These are phyloP conservation scores for Triticum dicoccoides DNA, from an alignment of 176 grass and related monocot genomes.

Conservation along the genomic window DNA sequence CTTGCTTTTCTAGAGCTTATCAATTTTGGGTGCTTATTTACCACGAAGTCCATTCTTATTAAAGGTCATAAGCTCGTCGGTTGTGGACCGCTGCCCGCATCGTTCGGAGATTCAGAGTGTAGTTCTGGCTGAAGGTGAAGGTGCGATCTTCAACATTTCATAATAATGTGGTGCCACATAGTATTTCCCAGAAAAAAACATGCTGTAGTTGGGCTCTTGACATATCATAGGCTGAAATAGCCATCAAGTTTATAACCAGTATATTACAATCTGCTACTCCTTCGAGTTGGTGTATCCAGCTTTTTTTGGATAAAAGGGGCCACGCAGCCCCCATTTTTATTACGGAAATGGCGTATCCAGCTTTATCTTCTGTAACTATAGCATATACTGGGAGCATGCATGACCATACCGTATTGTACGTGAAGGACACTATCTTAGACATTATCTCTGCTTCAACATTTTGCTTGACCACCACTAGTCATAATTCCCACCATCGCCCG, in stretches of 20 bases:
- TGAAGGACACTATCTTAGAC: not conserved
- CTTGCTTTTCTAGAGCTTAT: not conserved
- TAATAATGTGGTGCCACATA: not conserved
- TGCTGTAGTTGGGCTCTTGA: not conserved
- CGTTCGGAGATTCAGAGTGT: constrained; percentile 87
- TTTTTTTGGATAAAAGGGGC: not conserved
- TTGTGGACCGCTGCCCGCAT: constrained; percentile 77
- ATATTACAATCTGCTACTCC: not conserved
- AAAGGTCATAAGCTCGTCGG: constrained; percentile 80
- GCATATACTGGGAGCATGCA: not conserved
- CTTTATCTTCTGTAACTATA: constrained; percentile 2
- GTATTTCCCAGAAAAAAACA: not conserved
- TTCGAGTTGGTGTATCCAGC: not conserved
- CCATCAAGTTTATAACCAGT: not conserved
- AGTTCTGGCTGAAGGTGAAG: constrained; percentile 62
- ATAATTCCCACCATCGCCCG: not conserved
- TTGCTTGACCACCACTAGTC: not conserved
- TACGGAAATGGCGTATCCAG: not conserved
- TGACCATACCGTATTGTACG: not conserved
- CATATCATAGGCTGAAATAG: not conserved
- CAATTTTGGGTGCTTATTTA: not conserved
- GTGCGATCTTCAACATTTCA: constrained; percentile 32
- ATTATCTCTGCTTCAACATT: not conserved
- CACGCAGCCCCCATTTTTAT: too few relatives aligned
- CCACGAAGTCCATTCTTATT: constrained; percentile 13